Percentiles rank a stretch among this genome's conserved stretches.
phyloP scores from a whole-genome alignment of 2,329 filamentous ascomycete genomes.

The Onygenales sp. region DNA sequence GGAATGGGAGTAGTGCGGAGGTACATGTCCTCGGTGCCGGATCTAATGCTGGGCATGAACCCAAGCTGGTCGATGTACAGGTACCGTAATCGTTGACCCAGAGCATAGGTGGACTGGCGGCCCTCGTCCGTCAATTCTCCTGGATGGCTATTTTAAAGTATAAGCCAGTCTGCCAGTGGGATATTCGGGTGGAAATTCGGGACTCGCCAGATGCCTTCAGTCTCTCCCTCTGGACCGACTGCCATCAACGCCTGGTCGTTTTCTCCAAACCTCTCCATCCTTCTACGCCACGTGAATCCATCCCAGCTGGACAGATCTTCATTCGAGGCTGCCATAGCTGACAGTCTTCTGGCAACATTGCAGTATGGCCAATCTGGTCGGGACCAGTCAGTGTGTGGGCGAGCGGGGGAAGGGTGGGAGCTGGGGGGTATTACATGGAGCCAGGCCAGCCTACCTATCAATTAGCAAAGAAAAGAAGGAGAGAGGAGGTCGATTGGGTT shows the following conservation, averaged over 20 bases:
- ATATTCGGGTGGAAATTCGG: neutral
- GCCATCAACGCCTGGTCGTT: conserved; percentile 63
- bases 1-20: conserved; percentile 66
- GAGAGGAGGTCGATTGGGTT: neutral
- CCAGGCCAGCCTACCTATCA: conserved; percentile 37
- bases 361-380: conserved; percentile 79
- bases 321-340: conserved; percentile 48
- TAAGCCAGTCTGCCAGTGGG: neutral
- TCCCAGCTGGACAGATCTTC: conserved; percentile 48
- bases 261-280: conserved; percentile 71
- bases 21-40: conserved; percentile 53
- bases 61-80: conserved; percentile 67
- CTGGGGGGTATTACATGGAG: conserved; percentile 31
- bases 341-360: conserved; percentile 62
- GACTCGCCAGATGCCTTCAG: conserved; percentile 72
- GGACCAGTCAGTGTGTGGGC: conserved; percentile 6
- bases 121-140: conserved; percentile 69
- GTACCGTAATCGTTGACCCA: conserved; percentile 57
- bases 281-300: conserved; percentile 54
- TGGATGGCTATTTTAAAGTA: conserved; percentile 27
- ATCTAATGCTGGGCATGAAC: conserved; percentile 56
- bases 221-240: conserved; percentile 55
- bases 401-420: neutral
- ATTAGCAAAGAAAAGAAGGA: conserved; percentile 9
- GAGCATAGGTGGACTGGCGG: conserved; percentile 58